phyloP scores from a whole-genome alignment of 176 grass and related monocot genomes.

The Oryza meridionalis region DNA sequence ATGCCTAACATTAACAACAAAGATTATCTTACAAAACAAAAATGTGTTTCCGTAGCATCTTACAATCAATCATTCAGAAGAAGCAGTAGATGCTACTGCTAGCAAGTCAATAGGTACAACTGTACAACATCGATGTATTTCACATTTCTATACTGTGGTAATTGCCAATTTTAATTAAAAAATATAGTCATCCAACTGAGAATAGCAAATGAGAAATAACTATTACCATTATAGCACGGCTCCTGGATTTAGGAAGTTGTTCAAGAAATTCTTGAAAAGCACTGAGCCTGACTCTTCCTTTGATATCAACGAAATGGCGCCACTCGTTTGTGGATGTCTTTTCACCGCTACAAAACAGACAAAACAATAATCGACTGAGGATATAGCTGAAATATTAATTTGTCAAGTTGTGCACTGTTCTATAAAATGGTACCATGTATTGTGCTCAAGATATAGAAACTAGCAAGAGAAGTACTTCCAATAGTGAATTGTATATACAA shows the following conservation, averaged over 20 bases:
- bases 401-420: conserved; percentile 12
- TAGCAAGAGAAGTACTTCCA: conserved; percentile 3
- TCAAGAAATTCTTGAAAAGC: conserved; percentile 76
- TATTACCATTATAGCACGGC: conserved; percentile 71
- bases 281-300: conserved; percentile 68
- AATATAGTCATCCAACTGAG: neutral
- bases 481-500: neutral
- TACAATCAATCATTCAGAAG: conserved; percentile 14
- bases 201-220: conserved; percentile 23
- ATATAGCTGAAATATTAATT: conserved; percentile 22
- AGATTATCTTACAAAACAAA: conserved; percentile 7
- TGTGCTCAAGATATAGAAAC: conserved; percentile 4
- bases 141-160: neutral
- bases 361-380: neutral
- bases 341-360: conserved; percentile 63
- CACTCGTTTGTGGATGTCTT: conserved; percentile 78
- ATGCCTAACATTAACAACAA: conserved; percentile 23
- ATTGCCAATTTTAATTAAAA: conserved; percentile 2
- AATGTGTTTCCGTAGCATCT: conserved; percentile 12
- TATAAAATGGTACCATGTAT: neutral
- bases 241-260: conserved; percentile 70
- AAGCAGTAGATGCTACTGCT: neutral
- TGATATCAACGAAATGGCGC: conserved; percentile 71
- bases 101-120: conserved; percentile 14
- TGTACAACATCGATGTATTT: neutral